These are phyloP conservation scores for Trichoderma sp. DNA, from an alignment of 2,329 filamentous ascomycete genomes.

Conservation along the genomic window DNA sequence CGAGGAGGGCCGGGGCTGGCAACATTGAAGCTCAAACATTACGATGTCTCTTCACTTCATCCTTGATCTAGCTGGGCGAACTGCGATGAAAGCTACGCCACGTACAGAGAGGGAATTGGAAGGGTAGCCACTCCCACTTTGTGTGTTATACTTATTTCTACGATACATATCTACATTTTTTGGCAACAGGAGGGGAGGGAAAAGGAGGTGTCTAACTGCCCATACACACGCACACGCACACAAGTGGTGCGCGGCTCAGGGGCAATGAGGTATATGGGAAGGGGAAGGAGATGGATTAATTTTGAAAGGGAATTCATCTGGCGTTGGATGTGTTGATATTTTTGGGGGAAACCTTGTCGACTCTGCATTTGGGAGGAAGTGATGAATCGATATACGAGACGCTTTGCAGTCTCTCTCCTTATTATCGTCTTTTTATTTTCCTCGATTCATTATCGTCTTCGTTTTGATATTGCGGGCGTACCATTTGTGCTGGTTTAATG, in stretches of 20 bases:
- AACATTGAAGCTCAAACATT: neutral
- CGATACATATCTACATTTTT: conserved; percentile 8
- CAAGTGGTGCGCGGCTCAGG: neutral
- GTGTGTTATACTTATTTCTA: conserved; percentile 18
- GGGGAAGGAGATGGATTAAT: conserved; percentile 11
- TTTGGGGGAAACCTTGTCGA: neutral
- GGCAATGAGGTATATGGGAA: conserved; percentile 4
- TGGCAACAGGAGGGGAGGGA: conserved; percentile 2
- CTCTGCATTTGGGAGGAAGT: conserved; percentile 5
- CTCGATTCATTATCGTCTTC: neutral
- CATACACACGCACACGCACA: neutral
- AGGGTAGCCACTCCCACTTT: neutral
- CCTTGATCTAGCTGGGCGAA: neutral
- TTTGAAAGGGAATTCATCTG: neutral
- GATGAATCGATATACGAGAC: conserved; percentile 18
- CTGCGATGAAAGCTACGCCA: neutral
- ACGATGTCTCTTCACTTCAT: conserved; percentile 13
- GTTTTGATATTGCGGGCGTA: neutral
- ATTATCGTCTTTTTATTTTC: neutral
- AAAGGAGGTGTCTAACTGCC: conserved; percentile 8
- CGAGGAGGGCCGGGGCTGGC: conserved; percentile 14
- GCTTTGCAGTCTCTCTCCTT: neutral
- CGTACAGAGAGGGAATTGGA: neutral
- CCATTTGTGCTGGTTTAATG: neutral
- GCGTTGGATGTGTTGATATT: conserved; percentile 15